phyloP scores from a whole-genome alignment of 306 rosid species.

The Leucaena leucocephala region DNA sequence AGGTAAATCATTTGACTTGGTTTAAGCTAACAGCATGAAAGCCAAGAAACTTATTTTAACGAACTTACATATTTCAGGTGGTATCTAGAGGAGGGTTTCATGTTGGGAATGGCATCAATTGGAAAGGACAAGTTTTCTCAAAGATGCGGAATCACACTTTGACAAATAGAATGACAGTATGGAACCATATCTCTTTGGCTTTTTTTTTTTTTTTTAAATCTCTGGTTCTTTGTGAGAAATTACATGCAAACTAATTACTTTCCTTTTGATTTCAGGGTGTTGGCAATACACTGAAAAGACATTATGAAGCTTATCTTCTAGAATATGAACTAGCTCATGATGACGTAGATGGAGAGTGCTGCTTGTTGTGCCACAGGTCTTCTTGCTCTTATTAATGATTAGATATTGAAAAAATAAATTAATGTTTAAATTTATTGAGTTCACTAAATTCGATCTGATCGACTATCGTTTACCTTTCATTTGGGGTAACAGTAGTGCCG shows the following conservation, averaged over 20 bases:
- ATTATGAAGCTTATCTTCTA: conserved; percentile 88
- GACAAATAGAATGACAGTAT: conserved; percentile 97
- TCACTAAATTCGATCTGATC: conserved; percentile 19
- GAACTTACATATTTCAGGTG: conserved; percentile 56
- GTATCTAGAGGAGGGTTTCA: conserved; percentile 99
- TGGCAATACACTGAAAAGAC: conserved; percentile 93
- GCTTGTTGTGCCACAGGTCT: conserved; percentile 68
- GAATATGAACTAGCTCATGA: conserved; percentile 96
- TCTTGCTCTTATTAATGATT: neutral
- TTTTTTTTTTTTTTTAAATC: conserved; percentile 1
- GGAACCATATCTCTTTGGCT: conserved; percentile 31
- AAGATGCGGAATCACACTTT: conserved; percentile 95
- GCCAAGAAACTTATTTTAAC: conserved; percentile 21
- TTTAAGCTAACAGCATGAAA: conserved; percentile 23
- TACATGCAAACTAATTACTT: conserved; percentile 31
- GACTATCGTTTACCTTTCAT: conserved; percentile 30
- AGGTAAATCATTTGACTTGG: conserved; percentile 52
- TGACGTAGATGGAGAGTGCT: conserved; percentile 97
- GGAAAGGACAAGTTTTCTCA: conserved; percentile 99
- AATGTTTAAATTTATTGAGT: neutral
- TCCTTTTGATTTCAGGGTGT: conserved; percentile 72
- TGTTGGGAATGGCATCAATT: conserved; percentile 96
- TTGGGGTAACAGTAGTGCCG: conserved; percentile 79
- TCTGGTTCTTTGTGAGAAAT: conserved; percentile 14
- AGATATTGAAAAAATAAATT: neutral